phyloP scores from a whole-genome alignment of 2,329 filamentous ascomycete genomes.

The Golovinomyces cichoracearum region DNA sequence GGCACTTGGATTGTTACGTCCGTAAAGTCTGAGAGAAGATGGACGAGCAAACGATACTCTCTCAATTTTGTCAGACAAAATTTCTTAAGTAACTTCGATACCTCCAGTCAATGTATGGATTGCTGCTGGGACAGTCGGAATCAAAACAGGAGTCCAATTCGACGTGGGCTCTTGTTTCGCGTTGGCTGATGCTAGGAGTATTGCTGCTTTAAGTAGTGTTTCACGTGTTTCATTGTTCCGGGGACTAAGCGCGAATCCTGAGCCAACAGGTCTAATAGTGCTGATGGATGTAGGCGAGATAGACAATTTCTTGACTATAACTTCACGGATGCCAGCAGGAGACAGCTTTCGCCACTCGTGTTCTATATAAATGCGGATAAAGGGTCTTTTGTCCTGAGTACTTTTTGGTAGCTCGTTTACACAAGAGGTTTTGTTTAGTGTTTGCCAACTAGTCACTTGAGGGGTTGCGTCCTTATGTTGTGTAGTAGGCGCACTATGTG shows the following conservation, averaged over 20 bases:
- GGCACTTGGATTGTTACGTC: background rate
- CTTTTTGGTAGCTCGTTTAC: too few relatives aligned
- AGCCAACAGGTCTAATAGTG: background rate
- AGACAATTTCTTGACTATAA: too few relatives aligned
- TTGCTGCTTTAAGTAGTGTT: background rate
- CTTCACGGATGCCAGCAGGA: too few relatives aligned
- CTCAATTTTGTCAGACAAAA: background rate
- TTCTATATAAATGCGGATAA: too few relatives aligned
- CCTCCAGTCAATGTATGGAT: background rate
- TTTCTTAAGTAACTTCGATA: background rate
- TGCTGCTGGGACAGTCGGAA: background rate
- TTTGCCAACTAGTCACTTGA: too few relatives aligned
- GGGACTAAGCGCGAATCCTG: background rate
- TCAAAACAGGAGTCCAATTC: background rate
- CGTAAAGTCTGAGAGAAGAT: background rate
- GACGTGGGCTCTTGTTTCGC: background rate
- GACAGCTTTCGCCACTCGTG: too few relatives aligned
- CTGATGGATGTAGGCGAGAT: too few relatives aligned
- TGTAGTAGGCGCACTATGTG: too few relatives aligned
- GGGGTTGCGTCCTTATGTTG: too few relatives aligned
- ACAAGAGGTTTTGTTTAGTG: too few relatives aligned
- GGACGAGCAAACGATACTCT: background rate
- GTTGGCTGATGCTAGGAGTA: background rate
- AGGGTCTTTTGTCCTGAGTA: too few relatives aligned
- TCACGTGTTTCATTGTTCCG: background rate